Percentiles rank a stretch among this genome's conserved stretches.
Evolutionary conservation across 2,329 filamentous ascomycete species (phyloP).

Genomic region (Orbilia ellipsospora): DNA sequence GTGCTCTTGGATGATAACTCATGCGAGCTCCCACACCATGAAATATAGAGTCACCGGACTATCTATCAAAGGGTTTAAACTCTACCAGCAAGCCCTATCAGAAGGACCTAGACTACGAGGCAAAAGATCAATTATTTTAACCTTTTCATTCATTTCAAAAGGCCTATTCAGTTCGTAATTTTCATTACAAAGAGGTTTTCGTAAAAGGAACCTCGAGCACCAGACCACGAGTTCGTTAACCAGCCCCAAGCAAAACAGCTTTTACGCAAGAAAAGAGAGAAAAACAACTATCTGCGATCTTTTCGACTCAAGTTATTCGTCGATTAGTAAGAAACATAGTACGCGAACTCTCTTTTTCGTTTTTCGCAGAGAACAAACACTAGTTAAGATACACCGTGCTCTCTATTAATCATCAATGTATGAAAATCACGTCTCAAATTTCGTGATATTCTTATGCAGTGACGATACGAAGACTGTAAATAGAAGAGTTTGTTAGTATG

Average conservation of each 20-base stretch:
- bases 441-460: conserved; percentile 35
- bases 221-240: neutral
- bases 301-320: neutral
- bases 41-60: too few species aligned
- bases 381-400: neutral
- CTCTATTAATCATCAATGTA: conserved; percentile 17
- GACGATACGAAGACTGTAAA: conserved; percentile 54
- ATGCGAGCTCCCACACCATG: too few species aligned
- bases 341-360: too few species aligned
- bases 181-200: conserved; percentile 38
- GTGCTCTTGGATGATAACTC: too few species aligned
- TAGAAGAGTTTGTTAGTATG: conserved; percentile 7
- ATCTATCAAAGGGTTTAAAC: too few species aligned
- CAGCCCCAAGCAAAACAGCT: conserved; percentile 1
- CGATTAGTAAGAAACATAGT: too few species aligned
- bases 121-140: too few species aligned
- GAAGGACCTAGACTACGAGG: too few species aligned
- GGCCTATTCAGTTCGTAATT: conserved; percentile 2
- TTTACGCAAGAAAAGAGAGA: neutral
- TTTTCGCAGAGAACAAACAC: too few species aligned
- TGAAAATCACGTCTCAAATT: conserved; percentile 4
- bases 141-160: conserved; percentile 28
- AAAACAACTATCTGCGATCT: neutral
- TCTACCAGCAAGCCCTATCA: too few species aligned
- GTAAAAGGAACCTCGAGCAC: too few species aligned